Evolutionary conservation across 176 grass and related monocot species (phyloP).

Genomic region (Juncus inflexus): DNA sequence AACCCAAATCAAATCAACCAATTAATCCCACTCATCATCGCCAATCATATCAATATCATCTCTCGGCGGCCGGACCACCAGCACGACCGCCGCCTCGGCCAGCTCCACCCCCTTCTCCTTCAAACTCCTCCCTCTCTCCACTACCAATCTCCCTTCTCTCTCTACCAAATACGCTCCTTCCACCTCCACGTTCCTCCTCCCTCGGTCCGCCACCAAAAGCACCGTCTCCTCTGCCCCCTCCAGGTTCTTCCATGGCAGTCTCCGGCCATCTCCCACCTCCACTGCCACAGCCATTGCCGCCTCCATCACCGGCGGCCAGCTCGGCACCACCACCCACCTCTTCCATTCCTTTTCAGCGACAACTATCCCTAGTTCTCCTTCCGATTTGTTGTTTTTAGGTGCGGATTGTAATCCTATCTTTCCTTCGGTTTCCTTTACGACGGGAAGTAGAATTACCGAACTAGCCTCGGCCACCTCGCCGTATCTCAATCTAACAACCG

Average conservation of each 20-base stretch:
- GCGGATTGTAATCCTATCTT: constrained; percentile 36
- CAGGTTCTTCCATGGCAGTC: constrained; percentile 39
- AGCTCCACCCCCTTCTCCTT: constrained; percentile 27
- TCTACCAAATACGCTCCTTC: constrained; percentile 55
- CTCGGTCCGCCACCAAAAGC: constrained; percentile 52
- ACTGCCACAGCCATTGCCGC: constrained; percentile 54
- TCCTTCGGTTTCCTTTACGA: constrained; percentile 48
- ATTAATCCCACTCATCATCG: constrained; percentile 58
- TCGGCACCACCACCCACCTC: constrained; percentile 68
- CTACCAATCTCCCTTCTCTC: constrained; percentile 51
- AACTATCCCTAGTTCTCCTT: constrained; percentile 60
- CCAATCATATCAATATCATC: constrained; percentile 49
- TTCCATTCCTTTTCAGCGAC: constrained; percentile 67
- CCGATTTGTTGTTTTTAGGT: constrained; percentile 42
- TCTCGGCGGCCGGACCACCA: constrained; percentile 65
- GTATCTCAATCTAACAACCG: constrained; percentile 53
- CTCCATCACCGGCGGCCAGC: constrained; percentile 55
- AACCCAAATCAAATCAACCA: constrained; percentile 19
- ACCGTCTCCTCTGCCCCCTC: constrained; percentile 36
- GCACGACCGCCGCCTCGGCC: constrained; percentile 40
- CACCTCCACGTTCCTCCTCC: constrained; percentile 42
- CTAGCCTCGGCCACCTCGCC: constrained; percentile 61
- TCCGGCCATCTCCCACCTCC: constrained; percentile 57
- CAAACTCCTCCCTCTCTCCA: constrained; percentile 59
- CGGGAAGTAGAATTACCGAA: constrained; percentile 59